Percentiles rank a stretch among this genome's conserved stretches.
Conservation (phyloP, 768 basidiomycete species). For the Exidia glandulosa region DNA sequence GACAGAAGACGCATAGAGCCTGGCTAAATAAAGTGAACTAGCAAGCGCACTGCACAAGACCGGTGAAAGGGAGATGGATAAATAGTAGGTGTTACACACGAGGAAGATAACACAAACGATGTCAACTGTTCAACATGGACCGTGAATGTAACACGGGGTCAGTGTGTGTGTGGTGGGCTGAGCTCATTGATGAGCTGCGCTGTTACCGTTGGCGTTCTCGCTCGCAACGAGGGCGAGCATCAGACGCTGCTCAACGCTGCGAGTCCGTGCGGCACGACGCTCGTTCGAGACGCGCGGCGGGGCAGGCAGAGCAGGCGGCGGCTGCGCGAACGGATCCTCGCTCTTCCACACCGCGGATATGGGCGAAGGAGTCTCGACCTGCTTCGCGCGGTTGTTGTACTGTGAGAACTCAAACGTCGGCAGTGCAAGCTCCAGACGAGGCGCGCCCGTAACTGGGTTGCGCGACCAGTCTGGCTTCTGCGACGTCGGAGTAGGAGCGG, state of each 20-base stretch:
- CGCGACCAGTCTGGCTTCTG: background rate
- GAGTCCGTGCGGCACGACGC: background rate
- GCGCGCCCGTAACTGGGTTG: background rate
- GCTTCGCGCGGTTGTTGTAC: background rate
- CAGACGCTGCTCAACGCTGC: background rate
- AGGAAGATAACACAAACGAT: background rate
- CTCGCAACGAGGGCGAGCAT: background rate
- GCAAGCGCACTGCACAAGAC: background rate
- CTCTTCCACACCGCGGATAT: background rate
- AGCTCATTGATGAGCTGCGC: too few relatives aligned
- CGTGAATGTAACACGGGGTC: too few relatives aligned
- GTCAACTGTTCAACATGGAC: background rate
- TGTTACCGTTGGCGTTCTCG: background rate
- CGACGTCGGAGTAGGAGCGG: background rate
- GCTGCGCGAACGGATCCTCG: background rate
- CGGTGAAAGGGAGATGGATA: background rate
- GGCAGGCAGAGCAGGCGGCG: background rate
- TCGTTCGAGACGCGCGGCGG: background rate
- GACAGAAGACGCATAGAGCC: background rate
- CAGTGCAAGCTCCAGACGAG: background rate
- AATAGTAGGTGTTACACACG: background rate
- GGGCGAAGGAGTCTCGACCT: background rate
- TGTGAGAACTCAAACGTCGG: background rate
- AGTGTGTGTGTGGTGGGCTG: too few relatives aligned
- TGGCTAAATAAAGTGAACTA: background rate